Base-by-base conservation (phyloP, 345 rosid genomes). In the Populus deltoides region DNA sequence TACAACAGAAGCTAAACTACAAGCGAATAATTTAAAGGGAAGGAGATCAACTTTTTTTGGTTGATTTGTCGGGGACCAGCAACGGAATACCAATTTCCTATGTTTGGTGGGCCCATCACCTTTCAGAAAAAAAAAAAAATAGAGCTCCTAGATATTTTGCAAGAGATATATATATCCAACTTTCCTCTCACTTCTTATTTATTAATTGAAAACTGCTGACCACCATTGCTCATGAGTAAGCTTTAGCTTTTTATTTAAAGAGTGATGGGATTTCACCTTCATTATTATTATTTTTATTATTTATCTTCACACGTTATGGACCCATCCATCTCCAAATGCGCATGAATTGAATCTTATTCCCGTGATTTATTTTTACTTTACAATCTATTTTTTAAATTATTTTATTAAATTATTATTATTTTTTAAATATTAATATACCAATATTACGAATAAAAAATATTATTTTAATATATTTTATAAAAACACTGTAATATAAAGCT, bases 201-300 rank as follows among this genome's bases (percentile, higher is more conserved):
- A 41, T 12, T 24, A 51, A 71, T 66, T 78, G 66, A 66, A 78
- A 72, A 45, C 51, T 71, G 45, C 25, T 7, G 2, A n/a, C 25
- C 70, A 63, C 70, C 77, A 74, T 41, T 68, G 61, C 41, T 69
- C 41, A 29, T 27, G 39, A 18, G 22, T 22, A 22, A 7, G 61
- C 61, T 18, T 68, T 39, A 25, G 73, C 68, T 71, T 77, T 77
- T 22, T 62, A 31, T 18, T 35, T 29, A 66, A 73, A 66, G 57
- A 31, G 61, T 27, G 73, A 66, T 73, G 73, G 57, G 77, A 73
- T 78, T 73, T 79, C 73, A 53, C 77, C 68, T 41, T 65, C 20
- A 11, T 22, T 68, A 20, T 31, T 25, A 7, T 39, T 39, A 39
- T 39, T 8, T 2, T 31, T 31, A 31, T 33, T 33, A 41, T 41